Evolutionary conservation across 495 filamentous ascomycete genomes (phyloP), one percentile per base, ranked within the genome.

Genomic region (Tuber borchii): DNA sequence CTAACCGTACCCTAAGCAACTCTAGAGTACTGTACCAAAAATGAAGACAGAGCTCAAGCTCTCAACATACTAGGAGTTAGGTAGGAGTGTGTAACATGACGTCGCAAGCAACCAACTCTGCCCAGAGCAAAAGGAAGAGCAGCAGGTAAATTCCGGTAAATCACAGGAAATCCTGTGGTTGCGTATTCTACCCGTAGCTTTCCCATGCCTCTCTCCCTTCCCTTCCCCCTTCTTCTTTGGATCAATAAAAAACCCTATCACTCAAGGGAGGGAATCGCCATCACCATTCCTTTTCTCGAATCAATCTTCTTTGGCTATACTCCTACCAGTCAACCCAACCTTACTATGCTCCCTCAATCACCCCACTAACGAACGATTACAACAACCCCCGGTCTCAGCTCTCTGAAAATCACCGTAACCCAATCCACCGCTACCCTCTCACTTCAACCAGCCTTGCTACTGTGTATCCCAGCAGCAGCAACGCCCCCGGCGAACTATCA

Each of bases 31-130:
- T 3, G 10, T 14, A 12, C 51, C 56, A 34, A 34, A 34, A 17
- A 31, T 65, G 26, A 2, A 31, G 56, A 65, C 26, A 17, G 26
- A 61, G 6, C 26, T 65, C 26, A 16, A 34, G 56, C 34, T 65
- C 14, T 65, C 31, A 34, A 65, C 26, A 65, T 34, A 12, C 45
- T 8, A 42, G n/a, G n/a, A n/a, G n/a, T n/a, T n/a, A n/a, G n/a
- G n/a, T n/a, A n/a, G 56, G 56, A 65, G 56, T 65, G 56, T 65
- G 56, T 34, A 34, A 65, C 56, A 65, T 65, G 56, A 65, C 56
- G 56, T 65, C 26, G 56, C 56, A 16, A 65, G 26, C 26, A 65
- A 8, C 56, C 26, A 65, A 34, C 56, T 17, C 56, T 65, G 56
- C 56, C 31, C 56, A 34, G n/a, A 17, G 8, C 26, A 65, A 65